Percentiles rank a stretch among this genome's conserved stretches.
Conservation (phyloP, 495 filamentous ascomycete genomes). For the Pyrenopolyporus hunteri region DNA sequence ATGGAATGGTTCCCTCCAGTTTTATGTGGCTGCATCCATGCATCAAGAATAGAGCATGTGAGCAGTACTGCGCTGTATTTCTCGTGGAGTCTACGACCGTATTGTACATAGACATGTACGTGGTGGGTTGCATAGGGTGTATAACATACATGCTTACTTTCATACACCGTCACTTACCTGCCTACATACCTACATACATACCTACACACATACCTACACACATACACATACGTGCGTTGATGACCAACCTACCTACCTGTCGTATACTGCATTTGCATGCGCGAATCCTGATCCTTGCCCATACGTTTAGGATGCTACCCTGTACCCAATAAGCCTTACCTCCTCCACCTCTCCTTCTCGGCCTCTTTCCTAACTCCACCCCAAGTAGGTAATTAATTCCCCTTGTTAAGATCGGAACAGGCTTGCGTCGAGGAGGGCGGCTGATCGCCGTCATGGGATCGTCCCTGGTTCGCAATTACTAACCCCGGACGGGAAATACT, state of each 20-base stretch:
- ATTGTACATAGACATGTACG: conserved; percentile 27
- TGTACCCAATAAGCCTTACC: not conserved
- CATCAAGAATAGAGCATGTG: conserved; percentile 35
- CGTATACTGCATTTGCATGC: too few relatives aligned
- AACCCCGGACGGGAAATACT: too few relatives aligned
- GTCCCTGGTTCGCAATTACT: conserved; percentile 18
- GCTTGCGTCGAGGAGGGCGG: conserved; percentile 35
- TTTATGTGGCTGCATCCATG: conserved; percentile 37
- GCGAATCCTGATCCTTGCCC: too few relatives aligned
- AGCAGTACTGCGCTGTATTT: conserved; percentile 21
- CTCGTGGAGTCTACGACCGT: not conserved
- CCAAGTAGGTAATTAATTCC: conserved; percentile 29
- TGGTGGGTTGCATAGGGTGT: too few relatives aligned
- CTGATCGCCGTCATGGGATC: conserved; percentile 34
- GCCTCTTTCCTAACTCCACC: conserved; percentile 2
- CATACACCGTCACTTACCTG: too few relatives aligned
- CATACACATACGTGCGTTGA: not conserved
- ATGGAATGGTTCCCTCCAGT: conserved; percentile 32
- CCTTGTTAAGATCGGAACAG: conserved; percentile 34
- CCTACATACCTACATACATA: conserved; percentile 6
- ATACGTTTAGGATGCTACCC: conserved; percentile 1
- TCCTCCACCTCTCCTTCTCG: too few relatives aligned
- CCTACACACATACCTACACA: not conserved
- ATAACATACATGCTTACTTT: too few relatives aligned
- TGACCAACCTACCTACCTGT: too few relatives aligned